A percentile compares a stretch with the other conserved stretches of the same genome.
Conservation (phyloP, 495 filamentous ascomycete species). For the Amniculicola lignicola region DNA sequence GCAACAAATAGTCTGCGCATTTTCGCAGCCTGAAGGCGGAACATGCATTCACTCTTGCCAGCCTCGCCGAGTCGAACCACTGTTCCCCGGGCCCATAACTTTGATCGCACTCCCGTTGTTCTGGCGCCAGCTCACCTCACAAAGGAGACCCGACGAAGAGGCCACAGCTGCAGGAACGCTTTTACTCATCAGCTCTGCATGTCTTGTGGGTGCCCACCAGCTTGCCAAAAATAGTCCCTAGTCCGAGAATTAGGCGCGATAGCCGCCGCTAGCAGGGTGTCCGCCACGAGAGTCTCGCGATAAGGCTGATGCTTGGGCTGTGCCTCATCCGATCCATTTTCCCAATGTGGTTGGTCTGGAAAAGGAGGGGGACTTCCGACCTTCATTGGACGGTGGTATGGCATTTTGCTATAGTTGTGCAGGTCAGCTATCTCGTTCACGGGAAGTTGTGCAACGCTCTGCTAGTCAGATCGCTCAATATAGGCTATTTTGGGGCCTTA, state of each 20-base stretch:
- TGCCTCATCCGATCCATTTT: constrained; percentile 26
- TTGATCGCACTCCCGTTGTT: not conserved
- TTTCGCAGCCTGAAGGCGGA: not conserved
- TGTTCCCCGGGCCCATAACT: not conserved
- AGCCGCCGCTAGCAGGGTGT: constrained; percentile 19
- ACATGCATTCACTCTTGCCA: not conserved
- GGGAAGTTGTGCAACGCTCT: not conserved
- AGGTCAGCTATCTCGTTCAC: not conserved
- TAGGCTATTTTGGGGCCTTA: constrained; percentile 18
- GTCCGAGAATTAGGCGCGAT: not conserved
- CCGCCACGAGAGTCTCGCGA: not conserved
- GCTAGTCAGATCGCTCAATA: not conserved
- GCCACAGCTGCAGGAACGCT: constrained; percentile 24
- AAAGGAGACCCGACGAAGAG: constrained; percentile 11
- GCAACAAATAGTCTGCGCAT: not conserved
- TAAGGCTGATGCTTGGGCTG: constrained; percentile 28
- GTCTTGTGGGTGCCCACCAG: not conserved
- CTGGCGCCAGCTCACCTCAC: not conserved
- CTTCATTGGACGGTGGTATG: constrained; percentile 5
- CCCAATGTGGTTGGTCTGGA: constrained; percentile 10
- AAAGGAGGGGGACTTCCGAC: constrained; percentile 2
- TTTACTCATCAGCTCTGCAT: constrained; percentile 10
- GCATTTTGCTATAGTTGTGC: constrained; percentile 14
- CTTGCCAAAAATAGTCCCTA: constrained; percentile 25
- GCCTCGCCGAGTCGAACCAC: constrained; percentile 3